A percentile compares a stretch with the other conserved stretches of the same genome.
Conservation (phyloP, 331 rosid genomes). For the Erythrophleum ivorense region DNA sequence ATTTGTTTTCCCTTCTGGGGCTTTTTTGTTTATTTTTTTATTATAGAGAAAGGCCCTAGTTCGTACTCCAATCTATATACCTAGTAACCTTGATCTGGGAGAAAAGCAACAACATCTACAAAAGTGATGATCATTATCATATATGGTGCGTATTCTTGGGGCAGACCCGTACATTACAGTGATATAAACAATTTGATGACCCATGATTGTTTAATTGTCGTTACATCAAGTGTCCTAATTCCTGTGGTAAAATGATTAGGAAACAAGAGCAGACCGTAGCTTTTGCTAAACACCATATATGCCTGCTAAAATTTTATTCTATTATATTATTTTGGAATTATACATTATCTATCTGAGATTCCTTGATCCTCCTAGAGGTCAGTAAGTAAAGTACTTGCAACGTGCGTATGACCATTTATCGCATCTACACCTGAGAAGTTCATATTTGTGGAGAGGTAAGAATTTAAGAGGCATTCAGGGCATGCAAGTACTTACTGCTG, state of each 20-base stretch:
- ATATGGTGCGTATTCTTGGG: not conserved
- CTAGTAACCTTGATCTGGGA: not conserved
- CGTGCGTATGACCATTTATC: not conserved
- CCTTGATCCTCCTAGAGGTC: not conserved
- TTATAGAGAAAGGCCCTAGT: not conserved
- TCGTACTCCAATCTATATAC: no score
- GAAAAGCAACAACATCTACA: not conserved
- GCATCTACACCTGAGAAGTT: not conserved
- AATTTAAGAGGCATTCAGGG: not conserved
- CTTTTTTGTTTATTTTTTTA: not conserved
- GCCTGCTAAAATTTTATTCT: not conserved
- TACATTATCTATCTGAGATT: not conserved
- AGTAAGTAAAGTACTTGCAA: not conserved
- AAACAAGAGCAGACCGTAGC: not conserved
- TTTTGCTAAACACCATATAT: not conserved
- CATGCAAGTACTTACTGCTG: conserved; percentile 69
- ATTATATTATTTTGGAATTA: not conserved
- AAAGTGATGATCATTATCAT: not conserved
- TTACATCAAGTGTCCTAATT: not conserved
- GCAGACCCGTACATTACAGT: not conserved
- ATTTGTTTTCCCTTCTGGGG: not conserved
- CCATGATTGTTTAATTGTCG: not conserved
- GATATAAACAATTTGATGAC: not conserved
- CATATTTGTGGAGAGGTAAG: not conserved
- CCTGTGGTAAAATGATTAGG: not conserved